Percentiles rank a stretch among this genome's conserved stretches.
Evolutionary conservation across 352 stramenopile genomes (phyloP).

Genomic region (Thraustochytrium sp.): DNA sequence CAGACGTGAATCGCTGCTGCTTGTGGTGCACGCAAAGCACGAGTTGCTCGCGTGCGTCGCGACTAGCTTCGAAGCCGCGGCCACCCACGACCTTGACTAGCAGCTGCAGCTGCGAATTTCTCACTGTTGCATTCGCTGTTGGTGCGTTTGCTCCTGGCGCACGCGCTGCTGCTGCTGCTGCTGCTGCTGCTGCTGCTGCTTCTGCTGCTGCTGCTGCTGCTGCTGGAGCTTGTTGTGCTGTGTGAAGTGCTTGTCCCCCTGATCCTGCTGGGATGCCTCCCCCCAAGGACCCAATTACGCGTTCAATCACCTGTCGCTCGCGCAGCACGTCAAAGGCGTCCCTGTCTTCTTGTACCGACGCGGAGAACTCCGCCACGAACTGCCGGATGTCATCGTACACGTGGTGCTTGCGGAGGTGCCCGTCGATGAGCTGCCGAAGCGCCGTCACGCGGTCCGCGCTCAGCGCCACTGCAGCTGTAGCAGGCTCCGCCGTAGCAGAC

Average conservation of each 20-base stretch:
- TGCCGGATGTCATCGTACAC: constrained; percentile 38
- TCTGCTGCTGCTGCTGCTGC: too few relatives aligned
- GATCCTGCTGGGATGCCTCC: too few relatives aligned
- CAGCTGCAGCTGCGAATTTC: too few relatives aligned
- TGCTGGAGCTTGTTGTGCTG: too few relatives aligned
- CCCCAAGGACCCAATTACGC: constrained; percentile 22
- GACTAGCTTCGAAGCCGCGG: neutral
- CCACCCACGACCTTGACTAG: constrained; percentile 36
- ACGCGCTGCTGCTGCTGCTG: neutral
- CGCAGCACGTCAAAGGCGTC: constrained; percentile 19
- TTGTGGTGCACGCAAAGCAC: constrained; percentile 28
- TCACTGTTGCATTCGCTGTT: too few relatives aligned
- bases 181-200: too few relatives aligned
- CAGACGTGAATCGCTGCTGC: constrained; percentile 15
- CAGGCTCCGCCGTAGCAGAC: too few relatives aligned
- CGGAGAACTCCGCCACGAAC: constrained; percentile 9
- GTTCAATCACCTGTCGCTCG: constrained; percentile 33
- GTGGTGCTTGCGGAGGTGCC: constrained; percentile 34
- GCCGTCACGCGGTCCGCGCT: neutral
- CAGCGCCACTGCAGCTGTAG: too few relatives aligned
- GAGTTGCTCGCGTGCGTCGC: neutral
- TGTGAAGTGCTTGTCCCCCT: too few relatives aligned
- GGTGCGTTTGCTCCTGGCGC: neutral
- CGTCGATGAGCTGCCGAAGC: constrained; percentile 28
- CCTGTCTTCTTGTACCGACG: neutral